A percentile compares a stretch with the other conserved stretches of the same genome.
Conservation (phyloP, 139 green algal species). For the Chlorella sp. region DNA sequence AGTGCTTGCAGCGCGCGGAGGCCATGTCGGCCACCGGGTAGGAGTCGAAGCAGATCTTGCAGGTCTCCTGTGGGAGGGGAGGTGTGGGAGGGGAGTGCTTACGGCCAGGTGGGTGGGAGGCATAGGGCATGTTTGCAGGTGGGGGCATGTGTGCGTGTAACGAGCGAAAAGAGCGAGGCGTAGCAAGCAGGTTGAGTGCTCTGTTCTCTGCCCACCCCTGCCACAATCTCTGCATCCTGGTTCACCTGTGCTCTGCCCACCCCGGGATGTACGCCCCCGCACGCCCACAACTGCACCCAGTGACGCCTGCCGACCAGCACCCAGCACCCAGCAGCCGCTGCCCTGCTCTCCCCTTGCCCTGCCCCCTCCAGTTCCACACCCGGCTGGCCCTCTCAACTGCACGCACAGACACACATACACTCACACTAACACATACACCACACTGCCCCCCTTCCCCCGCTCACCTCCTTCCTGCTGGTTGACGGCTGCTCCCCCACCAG, state of each 20-base stretch:
- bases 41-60: constrained; percentile 94
- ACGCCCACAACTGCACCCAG: too few relatives aligned
- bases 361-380: too few relatives aligned
- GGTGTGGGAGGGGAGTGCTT: not conserved
- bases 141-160: too few relatives aligned
- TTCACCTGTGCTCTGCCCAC: too few relatives aligned
- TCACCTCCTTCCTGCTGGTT: not conserved
- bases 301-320: too few relatives aligned
- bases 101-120: not conserved
- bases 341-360: too few relatives aligned
- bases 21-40: constrained; percentile 61
- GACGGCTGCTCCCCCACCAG: constrained; percentile 59
- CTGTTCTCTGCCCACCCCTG: too few relatives aligned
- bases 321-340: not conserved
- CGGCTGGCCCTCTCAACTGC: not conserved
- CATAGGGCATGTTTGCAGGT: not conserved
- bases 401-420: not conserved
- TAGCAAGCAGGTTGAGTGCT: too few relatives aligned
- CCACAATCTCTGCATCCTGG: not conserved
- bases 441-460: not conserved
- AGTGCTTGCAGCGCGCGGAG: constrained; percentile 71
- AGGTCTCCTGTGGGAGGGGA: constrained; percentile 56
- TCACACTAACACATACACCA: not conserved
- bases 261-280: not conserved
- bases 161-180: not conserved